A percentile compares a stretch with the other conserved stretches of the same genome.
Conservation (phyloP, 139 green algal genomes). For the Chlorella sorokiniana region DNA sequence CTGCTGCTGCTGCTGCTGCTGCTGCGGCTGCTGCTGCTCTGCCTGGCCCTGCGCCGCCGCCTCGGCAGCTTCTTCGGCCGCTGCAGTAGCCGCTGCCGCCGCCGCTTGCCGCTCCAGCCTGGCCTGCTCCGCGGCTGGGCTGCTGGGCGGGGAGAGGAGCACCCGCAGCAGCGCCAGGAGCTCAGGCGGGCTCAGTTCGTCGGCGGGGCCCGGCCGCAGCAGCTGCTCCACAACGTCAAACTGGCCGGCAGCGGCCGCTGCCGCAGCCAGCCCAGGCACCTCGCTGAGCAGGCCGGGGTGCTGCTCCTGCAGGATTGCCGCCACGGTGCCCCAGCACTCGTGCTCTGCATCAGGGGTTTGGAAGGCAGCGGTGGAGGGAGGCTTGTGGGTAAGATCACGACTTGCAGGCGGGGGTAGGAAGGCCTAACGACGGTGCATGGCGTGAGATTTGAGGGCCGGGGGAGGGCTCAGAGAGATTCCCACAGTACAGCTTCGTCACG, state of each 20-base stretch:
- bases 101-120: background rate
- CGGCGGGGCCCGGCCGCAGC: background rate
- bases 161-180: constrained; percentile 19
- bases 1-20: constrained; percentile 11
- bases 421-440: background rate
- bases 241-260: constrained; percentile 7
- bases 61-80: constrained; percentile 2
- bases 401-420: too few species aligned
- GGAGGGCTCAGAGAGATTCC: constrained; percentile 45
- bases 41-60: background rate
- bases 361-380: background rate
- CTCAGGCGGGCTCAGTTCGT: constrained; percentile 9
- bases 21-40: constrained; percentile 10
- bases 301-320: constrained; percentile 16
- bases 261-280: constrained; percentile 29
- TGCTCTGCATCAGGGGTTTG: constrained; percentile 6
- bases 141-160: background rate
- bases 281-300: constrained; percentile 22
- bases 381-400: background rate
- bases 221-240: constrained; percentile 20
- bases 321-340: constrained; percentile 18
- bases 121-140: background rate
- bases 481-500: constrained; percentile 35
- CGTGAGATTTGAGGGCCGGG: background rate
- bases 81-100: background rate